Base-by-base conservation (phyloP, 257 asterid species). In the Salvia miltiorrhiza region DNA sequence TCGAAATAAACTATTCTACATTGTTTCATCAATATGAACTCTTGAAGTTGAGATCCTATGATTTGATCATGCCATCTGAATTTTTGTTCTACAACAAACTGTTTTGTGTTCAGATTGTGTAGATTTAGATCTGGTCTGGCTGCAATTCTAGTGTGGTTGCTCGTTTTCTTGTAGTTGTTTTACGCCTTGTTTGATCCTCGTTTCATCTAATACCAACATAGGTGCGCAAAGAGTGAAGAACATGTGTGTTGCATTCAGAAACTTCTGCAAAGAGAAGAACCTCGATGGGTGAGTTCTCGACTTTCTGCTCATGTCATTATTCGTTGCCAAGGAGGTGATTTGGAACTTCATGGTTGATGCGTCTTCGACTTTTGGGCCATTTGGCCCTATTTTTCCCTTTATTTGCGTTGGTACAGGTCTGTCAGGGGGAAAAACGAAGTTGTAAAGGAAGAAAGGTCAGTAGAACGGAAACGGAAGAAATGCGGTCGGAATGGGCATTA, bases 161-260 rank as follows among this genome's bases (percentile, higher is more conserved):
- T 52, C 16, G 24, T 40, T 24, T 21, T 33, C 6, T 1, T 1
- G 4, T 45, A 39, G 35, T 56, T 35, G 30, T 19, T 21, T 69
- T n/a, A n/a, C 28, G 0, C 61, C 43, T 39, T 19, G 24, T 43
- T 63, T 57, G 17, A 33, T 59, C 40, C 14, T 32, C 23, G 45
- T 16, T 16, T 52, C 32, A 7, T 33, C 8, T 47, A 35, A 69
- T 72, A 13, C 30, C 95, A 88, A 93, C 79, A 75, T 88, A 63
- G 96, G 96, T 24, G 93, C 93, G 23, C 85, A 78, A 4, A 76
- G 93, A 66, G 93, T 88, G 71, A 87, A 81, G 88, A 78, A 83
- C 59, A 53, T 69, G 62, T 88, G 96, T 56, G 80, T 84, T 70
- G 77, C 71, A 61, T 85, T 92, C 83, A 82, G 88, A 60, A 79